Evolutionary conservation across 2,329 filamentous ascomycete genomes (phyloP).

Genomic region (Fonsecaea pugnacius): DNA sequence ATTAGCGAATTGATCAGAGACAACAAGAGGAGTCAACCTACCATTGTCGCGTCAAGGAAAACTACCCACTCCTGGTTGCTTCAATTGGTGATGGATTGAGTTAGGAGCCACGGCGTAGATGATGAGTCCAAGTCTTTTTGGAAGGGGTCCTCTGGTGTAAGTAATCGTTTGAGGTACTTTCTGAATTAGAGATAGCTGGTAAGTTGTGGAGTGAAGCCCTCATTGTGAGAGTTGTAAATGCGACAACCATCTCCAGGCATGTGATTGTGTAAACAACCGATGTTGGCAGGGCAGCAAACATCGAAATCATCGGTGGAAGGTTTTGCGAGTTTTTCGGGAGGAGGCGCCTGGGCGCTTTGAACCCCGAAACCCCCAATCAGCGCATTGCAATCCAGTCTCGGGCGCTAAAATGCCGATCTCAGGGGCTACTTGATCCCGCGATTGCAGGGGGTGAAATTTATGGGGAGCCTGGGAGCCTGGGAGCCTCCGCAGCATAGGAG

Average conservation of each 20-base stretch:
- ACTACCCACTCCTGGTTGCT: background rate
- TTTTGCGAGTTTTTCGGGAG: slow-evolving; percentile 9
- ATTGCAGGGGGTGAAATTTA: slow-evolving; percentile 7
- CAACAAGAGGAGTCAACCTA: slow-evolving; percentile 8
- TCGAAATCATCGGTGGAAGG: slow-evolving; percentile 6
- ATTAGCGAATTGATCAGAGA: slow-evolving; percentile 10
- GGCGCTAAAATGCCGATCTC: slow-evolving; percentile 7
- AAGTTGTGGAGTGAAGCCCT: background rate
- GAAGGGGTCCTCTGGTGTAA: background rate
- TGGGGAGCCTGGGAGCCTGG: background rate
- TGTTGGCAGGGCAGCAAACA: slow-evolving; percentile 19
- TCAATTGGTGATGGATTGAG: background rate
- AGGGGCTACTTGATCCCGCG: slow-evolving; percentile 4
- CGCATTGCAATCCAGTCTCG: background rate
- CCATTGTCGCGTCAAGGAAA: slow-evolving; percentile 19
- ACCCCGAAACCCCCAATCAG: slow-evolving; percentile 9
- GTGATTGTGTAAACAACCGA: slow-evolving; percentile 7
- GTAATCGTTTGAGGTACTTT: background rate
- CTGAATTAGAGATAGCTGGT: background rate
- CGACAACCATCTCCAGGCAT: background rate
- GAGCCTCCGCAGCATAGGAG: background rate
- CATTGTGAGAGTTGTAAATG: background rate
- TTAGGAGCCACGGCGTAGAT: background rate
- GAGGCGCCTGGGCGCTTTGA: background rate
- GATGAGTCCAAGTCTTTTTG: background rate